A percentile compares a stretch with the other conserved stretches of the same genome.
Evolutionary conservation across 495 filamentous ascomycete genomes (phyloP).

Genomic region (Echria macrotheca): DNA sequence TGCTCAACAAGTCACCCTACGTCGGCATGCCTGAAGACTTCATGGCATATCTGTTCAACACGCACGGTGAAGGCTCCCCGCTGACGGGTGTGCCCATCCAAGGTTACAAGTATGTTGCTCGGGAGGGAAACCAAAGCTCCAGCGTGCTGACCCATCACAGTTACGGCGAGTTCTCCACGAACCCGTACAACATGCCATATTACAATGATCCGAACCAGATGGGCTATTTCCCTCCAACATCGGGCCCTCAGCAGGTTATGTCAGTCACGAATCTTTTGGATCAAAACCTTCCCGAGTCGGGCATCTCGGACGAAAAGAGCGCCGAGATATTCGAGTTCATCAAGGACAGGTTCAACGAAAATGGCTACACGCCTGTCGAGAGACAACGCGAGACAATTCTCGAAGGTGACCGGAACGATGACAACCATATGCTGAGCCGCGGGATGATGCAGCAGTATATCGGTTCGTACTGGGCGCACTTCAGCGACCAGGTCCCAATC

Average conservation of each 20-base stretch:
- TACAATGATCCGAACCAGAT: constrained; percentile 42
- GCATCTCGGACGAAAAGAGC: constrained; percentile 83
- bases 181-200: constrained; percentile 45
- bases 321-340: constrained; percentile 83
- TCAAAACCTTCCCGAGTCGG: constrained; percentile 68
- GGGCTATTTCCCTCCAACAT: constrained; percentile 46
- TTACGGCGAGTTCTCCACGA: constrained; percentile 44
- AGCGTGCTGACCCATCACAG: constrained; percentile 30
- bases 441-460: constrained; percentile 96
- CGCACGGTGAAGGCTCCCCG: constrained; percentile 41
- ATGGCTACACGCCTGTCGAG: constrained; percentile 65
- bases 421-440: constrained; percentile 72
- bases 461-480: constrained; percentile 88
- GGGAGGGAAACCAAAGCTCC: background rate
- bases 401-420: constrained; percentile 68
- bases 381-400: constrained; percentile 73
- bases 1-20: constrained; percentile 77
- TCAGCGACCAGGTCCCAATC: constrained; percentile 91
- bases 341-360: constrained; percentile 73
- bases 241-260: constrained; percentile 71
- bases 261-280: constrained; percentile 88
- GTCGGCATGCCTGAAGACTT: constrained; percentile 86
- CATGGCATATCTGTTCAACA: constrained; percentile 85
- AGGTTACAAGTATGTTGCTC: constrained; percentile 42
- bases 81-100: constrained; percentile 43